Evolutionary conservation across 208 protist species (phyloP).

Genomic region (Angomonas ambiguus): DNA sequence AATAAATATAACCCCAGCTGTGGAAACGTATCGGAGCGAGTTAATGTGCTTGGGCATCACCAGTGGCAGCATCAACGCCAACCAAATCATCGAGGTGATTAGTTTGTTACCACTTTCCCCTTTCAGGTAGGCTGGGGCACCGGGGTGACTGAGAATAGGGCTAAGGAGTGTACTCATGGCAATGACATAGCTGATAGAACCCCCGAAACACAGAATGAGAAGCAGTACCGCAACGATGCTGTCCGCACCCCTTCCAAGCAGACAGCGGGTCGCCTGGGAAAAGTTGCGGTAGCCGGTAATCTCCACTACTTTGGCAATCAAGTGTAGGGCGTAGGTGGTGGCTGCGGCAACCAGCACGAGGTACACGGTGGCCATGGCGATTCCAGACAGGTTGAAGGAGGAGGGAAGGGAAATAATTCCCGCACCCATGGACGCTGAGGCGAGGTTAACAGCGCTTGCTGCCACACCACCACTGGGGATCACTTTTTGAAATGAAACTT

Average conservation of each 20-base stretch:
- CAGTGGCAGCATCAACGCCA: constrained; percentile 54
- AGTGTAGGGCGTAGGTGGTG: constrained; percentile 56
- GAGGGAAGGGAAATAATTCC: constrained; percentile 58
- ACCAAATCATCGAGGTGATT: constrained; percentile 44
- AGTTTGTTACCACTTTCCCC: constrained; percentile 31
- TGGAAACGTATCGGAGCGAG: constrained; percentile 62
- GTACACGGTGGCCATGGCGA: constrained; percentile 40
- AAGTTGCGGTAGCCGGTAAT: constrained; percentile 35
- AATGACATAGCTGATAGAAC: constrained; percentile 54
- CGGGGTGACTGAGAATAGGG: constrained; percentile 23
- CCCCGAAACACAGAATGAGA: constrained; percentile 45
- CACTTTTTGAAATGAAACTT: constrained; percentile 27
- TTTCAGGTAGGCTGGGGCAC: constrained; percentile 29
- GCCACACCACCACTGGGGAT: constrained; percentile 45
- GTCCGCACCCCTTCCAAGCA: constrained; percentile 51
- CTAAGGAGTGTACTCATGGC: constrained; percentile 36
- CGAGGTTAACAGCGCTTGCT: constrained; percentile 43
- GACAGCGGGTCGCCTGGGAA: constrained; percentile 25
- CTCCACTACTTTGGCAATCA: constrained; percentile 33
- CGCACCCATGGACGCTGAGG: constrained; percentile 42
- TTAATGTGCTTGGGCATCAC: constrained; percentile 60
- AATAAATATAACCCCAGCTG: constrained; percentile 46
- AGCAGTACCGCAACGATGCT: constrained; percentile 45
- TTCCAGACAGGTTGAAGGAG: constrained; percentile 46
- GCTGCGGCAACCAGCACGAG: constrained; percentile 28